Evolutionary conservation across 2,329 filamentous ascomycete genomes (phyloP), one percentile per base, ranked within the genome.

Genomic region (Fusarium anguioides): DNA sequence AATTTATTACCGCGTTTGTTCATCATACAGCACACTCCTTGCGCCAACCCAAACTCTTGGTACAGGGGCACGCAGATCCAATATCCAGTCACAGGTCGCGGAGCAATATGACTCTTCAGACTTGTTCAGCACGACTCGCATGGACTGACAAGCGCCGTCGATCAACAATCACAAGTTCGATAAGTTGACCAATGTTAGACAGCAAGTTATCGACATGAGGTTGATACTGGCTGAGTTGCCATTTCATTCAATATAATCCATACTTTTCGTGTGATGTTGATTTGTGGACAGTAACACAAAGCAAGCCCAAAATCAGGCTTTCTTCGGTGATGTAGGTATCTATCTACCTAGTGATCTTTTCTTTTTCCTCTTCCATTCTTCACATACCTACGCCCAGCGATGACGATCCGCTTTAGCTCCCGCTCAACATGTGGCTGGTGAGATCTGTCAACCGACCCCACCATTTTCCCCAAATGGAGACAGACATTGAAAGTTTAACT

Each of bases 351-450:
- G 21, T n/a, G n/a, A n/a, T n/a, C n/a, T n/a, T 15, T 29, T 17
- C 24, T 15, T 26, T 35, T 27, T 7, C 12, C 15, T 35, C 15
- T 35, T 21, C 17, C 24, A 6, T 50, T 29, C 24, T 29, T 33
- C 9, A 8, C 20, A n/a, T 29, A 12, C 27, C 27, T 9, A 29
- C n/a, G 27, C 27, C 27, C 27, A 12, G 26, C 31, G 35, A 31
- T 33, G 53, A 63, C 50, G 60, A 63, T 63, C 58, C 20, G 36
- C 40, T 29, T 63, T 63, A 63, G 60, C 60, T 67, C 63, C 63
- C 63, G 57, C 53, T 51, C 35, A 67, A 54, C 52, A 60, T 68
- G 64, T 67, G 64, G 64, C 64, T 67, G 64, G 48, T 64, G 52
- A 60, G 64, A 68, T 67, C 58, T 67, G 59, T 50, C 58, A 48